Evolutionary conservation across 2,329 filamentous ascomycete genomes (phyloP).

Genomic region (Zalaria sp.): DNA sequence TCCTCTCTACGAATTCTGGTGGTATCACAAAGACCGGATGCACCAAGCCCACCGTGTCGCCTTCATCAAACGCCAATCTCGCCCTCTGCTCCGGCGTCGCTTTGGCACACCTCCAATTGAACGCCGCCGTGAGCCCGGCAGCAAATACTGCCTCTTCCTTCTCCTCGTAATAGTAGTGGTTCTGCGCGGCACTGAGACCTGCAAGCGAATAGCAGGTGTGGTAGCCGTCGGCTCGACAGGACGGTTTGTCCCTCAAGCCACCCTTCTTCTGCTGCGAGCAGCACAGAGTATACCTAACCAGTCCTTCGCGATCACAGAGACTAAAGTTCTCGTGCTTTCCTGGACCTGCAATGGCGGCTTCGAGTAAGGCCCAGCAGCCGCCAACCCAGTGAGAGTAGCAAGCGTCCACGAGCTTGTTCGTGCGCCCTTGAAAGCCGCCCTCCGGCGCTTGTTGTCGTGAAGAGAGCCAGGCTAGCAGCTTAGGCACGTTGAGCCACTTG

Average conservation of each 20-base stretch:
- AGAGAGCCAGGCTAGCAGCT: conserved; percentile 76
- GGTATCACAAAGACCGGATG: conserved; percentile 84
- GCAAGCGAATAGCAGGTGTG: conserved; percentile 87
- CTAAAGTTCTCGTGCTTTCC: conserved; percentile 19
- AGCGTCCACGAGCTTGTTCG: conserved; percentile 94
- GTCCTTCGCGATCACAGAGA: conserved; percentile 68
- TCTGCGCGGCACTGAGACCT: conserved; percentile 70
- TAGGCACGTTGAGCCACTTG: conserved; percentile 62
- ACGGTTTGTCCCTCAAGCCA: conserved; percentile 85
- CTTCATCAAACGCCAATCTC: conserved; percentile 47
- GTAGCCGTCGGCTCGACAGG: conserved; percentile 79
- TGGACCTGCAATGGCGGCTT: conserved; percentile 54
- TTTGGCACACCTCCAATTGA: conserved; percentile 32
- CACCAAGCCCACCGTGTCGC: conserved; percentile 53
- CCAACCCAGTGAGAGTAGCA: conserved; percentile 99
- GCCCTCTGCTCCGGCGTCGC: conserved; percentile 38
- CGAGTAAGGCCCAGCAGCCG: conserved; percentile 81
- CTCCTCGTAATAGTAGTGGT: conserved; percentile 38
- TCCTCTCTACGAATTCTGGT: conserved; percentile 49
- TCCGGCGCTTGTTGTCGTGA: conserved; percentile 82
- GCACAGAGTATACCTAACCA: conserved; percentile 77
- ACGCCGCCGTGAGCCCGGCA: conserved; percentile 22
- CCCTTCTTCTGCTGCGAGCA: conserved; percentile 70
- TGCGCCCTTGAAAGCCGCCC: conserved; percentile 83
- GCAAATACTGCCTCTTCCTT: conserved; percentile 5